These are phyloP conservation scores for Paracamarosporium sp. DNA, from an alignment of 2,329 filamentous ascomycete species.

Conservation along the genomic window DNA sequence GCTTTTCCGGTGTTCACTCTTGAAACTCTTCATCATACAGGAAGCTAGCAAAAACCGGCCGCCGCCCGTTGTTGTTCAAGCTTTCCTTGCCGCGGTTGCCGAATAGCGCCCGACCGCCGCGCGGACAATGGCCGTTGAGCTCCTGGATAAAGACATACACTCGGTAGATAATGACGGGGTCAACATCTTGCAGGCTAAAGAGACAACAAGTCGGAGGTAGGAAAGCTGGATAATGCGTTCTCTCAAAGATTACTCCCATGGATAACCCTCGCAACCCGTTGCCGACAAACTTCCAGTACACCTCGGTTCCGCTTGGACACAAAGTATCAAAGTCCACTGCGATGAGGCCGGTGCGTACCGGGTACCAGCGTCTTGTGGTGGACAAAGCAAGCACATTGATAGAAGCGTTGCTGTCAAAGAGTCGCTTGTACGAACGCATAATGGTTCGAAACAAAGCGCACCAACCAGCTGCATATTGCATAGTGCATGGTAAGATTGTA, in stretches of 20 bases:
- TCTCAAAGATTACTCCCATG: no score
- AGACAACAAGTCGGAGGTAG: no score
- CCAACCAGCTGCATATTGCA: neutral
- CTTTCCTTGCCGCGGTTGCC: neutral
- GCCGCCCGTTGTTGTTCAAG: neutral
- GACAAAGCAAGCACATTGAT: neutral
- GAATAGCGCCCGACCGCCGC: slow-evolving; percentile 1
- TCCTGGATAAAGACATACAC: neutral
- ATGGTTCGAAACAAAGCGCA: neutral
- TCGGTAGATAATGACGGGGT: neutral
- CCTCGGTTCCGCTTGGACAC: no score
- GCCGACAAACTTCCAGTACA: no score
- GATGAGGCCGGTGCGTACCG: no score
- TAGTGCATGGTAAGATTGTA: neutral
- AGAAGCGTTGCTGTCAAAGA: neutral
- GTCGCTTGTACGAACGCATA: neutral
- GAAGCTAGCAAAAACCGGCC: neutral
- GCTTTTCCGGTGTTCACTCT: neutral
- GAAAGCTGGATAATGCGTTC: no score
- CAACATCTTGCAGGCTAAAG: no score
- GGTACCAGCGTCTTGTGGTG: no score
- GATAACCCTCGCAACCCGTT: no score
- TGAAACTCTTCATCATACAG: neutral
- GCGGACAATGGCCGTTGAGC: neutral
- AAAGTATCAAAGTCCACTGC: no score